These are phyloP conservation scores for Podila verticillata DNA, from an alignment of 192 early-diverging fungal species.

Conservation along the genomic window DNA sequence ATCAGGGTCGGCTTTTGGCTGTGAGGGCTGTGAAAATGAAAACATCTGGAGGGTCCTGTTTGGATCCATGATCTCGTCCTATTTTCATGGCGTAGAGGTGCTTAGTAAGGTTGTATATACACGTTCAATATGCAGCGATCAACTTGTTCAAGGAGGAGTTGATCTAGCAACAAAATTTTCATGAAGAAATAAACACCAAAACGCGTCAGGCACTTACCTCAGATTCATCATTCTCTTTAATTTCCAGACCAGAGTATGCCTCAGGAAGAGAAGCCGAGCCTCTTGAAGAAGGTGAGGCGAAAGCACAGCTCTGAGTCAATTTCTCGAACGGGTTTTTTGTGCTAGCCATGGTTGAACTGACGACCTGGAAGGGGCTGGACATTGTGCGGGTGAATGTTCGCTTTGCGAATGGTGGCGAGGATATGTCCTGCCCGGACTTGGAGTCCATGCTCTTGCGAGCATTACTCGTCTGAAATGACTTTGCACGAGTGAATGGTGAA, in stretches of 20 bases:
- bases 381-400: slow-evolving; percentile 27
- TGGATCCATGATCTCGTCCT: slow-evolving; percentile 44
- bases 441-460: neutral
- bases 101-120: too few relatives aligned
- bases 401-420: slow-evolving; percentile 22
- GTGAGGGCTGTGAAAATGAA: slow-evolving; percentile 18
- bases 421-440: neutral
- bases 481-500: slow-evolving; percentile 10
- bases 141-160: too few relatives aligned
- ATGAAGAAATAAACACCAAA: too few relatives aligned
- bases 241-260: neutral
- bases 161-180: too few relatives aligned
- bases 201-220: too few relatives aligned
- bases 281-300: neutral
- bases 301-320: neutral
- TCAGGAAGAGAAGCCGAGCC: neutral
- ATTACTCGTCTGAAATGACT: neutral
- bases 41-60: slow-evolving; percentile 37
- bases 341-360: slow-evolving; percentile 18
- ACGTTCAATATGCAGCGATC: too few relatives aligned
- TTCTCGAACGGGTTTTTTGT: slow-evolving; percentile 43
- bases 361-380: slow-evolving; percentile 42
- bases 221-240: neutral
- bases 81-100: neutral
- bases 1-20: neutral